Evolutionary conservation across 2,329 filamentous ascomycete genomes (phyloP).

Genomic region (Cercospora sesami): DNA sequence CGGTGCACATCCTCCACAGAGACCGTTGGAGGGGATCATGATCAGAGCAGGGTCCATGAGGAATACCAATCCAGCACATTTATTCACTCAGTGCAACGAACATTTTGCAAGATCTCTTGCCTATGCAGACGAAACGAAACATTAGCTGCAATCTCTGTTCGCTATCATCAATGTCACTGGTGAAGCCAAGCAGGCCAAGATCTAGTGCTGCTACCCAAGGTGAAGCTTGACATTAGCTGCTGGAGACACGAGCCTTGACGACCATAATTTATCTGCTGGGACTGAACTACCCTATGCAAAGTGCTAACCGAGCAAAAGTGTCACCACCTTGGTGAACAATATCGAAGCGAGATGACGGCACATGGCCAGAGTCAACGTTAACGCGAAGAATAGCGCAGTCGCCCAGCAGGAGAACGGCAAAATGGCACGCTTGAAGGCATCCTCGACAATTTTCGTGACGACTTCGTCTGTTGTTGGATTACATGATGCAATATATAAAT

Average conservation of each 20-base stretch:
- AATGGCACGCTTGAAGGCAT: background rate
- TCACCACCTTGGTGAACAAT: background rate
- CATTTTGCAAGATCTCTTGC: background rate
- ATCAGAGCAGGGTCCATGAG: background rate
- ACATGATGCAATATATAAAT: background rate
- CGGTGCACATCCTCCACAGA: background rate
- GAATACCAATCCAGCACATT: background rate
- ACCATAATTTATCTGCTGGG: background rate
- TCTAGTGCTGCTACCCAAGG: background rate
- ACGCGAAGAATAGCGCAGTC: background rate
- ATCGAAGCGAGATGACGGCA: background rate
- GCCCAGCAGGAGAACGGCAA: background rate
- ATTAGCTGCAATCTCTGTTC: background rate
- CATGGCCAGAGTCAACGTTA: background rate
- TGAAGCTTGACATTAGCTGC: background rate
- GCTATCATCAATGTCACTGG: background rate
- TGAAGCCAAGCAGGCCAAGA: background rate
- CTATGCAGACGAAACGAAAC: background rate
- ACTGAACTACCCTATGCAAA: background rate
- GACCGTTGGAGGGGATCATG: background rate
- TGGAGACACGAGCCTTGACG: background rate
- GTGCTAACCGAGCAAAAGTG: background rate
- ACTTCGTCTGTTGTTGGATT: background rate
- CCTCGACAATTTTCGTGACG: background rate
- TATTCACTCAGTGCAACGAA: background rate